These are phyloP conservation scores for Darksidea phi DNA, from an alignment of 495 filamentous ascomycete species.

Conservation along the genomic window DNA sequence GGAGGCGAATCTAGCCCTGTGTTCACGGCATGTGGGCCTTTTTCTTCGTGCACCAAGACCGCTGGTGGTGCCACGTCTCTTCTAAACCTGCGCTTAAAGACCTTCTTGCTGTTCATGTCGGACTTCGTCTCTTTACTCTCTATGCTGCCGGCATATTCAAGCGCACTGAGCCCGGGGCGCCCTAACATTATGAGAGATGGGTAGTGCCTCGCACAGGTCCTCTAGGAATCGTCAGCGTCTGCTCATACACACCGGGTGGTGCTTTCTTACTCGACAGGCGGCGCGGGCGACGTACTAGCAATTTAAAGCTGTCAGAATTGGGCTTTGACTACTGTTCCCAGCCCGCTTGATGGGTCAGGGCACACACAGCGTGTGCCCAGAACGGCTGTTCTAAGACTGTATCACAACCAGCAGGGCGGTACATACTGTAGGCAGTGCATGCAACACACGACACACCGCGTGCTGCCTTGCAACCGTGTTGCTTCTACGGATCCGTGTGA, in stretches of 20 bases:
- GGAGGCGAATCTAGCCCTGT: background rate
- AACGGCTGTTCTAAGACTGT: conserved; percentile 4
- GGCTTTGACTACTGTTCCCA: background rate
- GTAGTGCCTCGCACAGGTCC: background rate
- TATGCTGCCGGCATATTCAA: conserved; percentile 21
- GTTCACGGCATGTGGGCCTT: background rate
- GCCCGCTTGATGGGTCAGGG: background rate
- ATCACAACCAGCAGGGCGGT: conserved; percentile 1
- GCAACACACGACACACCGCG: background rate
- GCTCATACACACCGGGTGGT: background rate
- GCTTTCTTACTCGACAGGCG: background rate
- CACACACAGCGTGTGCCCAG: conserved; percentile 8
- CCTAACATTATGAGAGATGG: conserved; percentile 17
- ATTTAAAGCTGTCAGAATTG: too few relatives aligned
- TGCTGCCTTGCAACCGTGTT: background rate
- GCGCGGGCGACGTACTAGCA: too few relatives aligned
- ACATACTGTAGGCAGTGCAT: conserved; percentile 3
- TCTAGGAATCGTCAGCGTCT: too few relatives aligned
- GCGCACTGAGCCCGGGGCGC: conserved; percentile 28
- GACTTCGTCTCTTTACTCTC: conserved; percentile 1
- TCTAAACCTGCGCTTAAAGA: too few relatives aligned
- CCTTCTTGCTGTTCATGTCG: background rate
- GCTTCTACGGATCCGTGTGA: background rate
- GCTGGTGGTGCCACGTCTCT: background rate
- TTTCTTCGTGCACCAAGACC: background rate